Evolutionary conservation across 1,284 basidiomycete species (phyloP).

Genomic region (Wallemia mellicola): DNA sequence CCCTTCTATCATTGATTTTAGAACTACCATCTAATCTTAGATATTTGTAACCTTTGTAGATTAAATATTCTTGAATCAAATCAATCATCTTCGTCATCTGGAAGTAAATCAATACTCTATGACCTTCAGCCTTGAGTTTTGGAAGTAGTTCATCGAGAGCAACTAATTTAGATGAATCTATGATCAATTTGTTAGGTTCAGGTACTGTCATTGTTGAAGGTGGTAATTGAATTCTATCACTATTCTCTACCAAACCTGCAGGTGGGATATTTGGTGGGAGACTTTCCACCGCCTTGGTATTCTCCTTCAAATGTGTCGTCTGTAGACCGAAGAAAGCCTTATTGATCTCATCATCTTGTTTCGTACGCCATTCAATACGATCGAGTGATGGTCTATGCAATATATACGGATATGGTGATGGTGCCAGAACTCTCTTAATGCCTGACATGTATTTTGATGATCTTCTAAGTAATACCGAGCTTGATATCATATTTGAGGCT

Average conservation of each 20-base stretch:
- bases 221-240: conserved; percentile 47
- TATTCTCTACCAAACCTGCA: conserved; percentile 35
- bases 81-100: conserved; percentile 99
- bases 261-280: conserved; percentile 32
- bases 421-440: background rate
- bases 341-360: background rate
- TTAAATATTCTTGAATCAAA: conserved; percentile 93
- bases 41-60: conserved; percentile 95
- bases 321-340: background rate
- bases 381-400: background rate
- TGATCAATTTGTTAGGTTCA: conserved; percentile 78
- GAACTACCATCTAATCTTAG: conserved; percentile 80
- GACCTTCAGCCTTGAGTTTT: conserved; percentile 73
- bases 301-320: conserved; percentile 12
- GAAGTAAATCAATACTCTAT: conserved; percentile 91
- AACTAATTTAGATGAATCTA: conserved; percentile 87
- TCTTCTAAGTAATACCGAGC: background rate
- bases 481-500: background rate
- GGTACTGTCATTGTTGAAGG: conserved; percentile 69
- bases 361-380: background rate
- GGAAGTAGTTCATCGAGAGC: conserved; percentile 63
- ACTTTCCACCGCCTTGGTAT: conserved; percentile 23
- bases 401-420: background rate
- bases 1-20: conserved; percentile 78
- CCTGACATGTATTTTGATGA: background rate